A percentile compares a stretch with the other conserved stretches of the same genome.
Evolutionary conservation across 192 early-diverging fungal species (phyloP).

Genomic region (Irineochytrium annulatum): DNA sequence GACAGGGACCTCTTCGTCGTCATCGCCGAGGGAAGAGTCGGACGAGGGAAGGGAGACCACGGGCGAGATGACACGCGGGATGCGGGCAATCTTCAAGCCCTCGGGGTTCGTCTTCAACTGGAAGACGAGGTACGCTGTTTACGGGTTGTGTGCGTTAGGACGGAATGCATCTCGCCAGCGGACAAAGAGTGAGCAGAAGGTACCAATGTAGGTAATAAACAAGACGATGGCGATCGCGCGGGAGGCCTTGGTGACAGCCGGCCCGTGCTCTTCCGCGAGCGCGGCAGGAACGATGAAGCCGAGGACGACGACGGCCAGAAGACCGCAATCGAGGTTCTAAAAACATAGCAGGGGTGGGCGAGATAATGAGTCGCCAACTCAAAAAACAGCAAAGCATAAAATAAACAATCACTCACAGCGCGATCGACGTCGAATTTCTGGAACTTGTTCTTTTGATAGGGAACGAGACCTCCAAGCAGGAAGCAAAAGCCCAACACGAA

Average conservation of each 20-base stretch:
- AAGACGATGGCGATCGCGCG: slow-evolving; percentile 66
- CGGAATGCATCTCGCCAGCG: too few species aligned
- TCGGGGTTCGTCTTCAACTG: slow-evolving; percentile 85
- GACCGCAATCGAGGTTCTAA: slow-evolving; percentile 9
- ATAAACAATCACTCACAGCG: too few species aligned
- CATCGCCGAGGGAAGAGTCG: too few species aligned
- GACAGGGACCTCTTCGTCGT: slow-evolving; percentile 62
- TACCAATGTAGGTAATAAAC: slow-evolving; percentile 62
- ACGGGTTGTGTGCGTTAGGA: too few species aligned
- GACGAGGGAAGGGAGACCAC: too few species aligned
- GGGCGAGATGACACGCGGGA: too few species aligned
- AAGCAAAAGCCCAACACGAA: slow-evolving; percentile 86
- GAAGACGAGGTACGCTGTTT: slow-evolving; percentile 74
- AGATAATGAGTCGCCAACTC: too few species aligned
- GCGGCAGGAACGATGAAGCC: slow-evolving; percentile 24
- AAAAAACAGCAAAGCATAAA: too few species aligned
- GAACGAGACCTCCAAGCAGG: slow-evolving; percentile 70
- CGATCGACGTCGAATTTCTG: slow-evolving; percentile 44
- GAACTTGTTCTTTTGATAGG: slow-evolving; percentile 53
- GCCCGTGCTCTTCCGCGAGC: neutral
- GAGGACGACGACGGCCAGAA: slow-evolving; percentile 18
- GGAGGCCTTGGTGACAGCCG: slow-evolving; percentile 48
- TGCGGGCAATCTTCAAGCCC: too few species aligned
- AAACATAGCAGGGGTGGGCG: too few species aligned
- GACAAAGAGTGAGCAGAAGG: too few species aligned